Evolutionary conservation across 2,329 filamentous ascomycete genomes (phyloP), one percentile per base, ranked within the genome.

Genomic region (Xylariaceae sp.): DNA sequence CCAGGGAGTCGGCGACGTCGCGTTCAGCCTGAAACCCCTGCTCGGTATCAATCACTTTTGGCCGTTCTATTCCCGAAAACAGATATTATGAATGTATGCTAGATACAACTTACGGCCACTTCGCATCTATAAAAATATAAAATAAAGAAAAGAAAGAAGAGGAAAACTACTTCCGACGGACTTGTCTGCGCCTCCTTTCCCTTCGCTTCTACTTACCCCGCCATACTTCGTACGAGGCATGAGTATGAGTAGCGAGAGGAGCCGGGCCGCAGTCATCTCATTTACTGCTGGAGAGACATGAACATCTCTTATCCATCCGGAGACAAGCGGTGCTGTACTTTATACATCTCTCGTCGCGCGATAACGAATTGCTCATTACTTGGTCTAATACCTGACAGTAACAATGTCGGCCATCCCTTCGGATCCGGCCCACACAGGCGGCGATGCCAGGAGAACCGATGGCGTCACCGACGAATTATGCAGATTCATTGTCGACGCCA

Each of bases 401-500:
- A 34, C 13, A 34, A 34, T 12, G 10, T 26, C 26, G 26, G 26
- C 8, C 26, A 26, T 5, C 26, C n/a, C n/a, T n/a, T n/a, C 4
- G 26, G 26, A 26, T 26, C 4, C 4, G 32, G 10, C 7, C 32
- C 3, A 34, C 13, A 34, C 7, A 9, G 32, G 32, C 41, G 4
- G 6, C n/a, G 21, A 22, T 5, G n/a, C 26, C 15, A 41, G 39
- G 22, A 41, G 36, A 37, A 48, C 39, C 12, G 47, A 55, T 21
- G 49, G 49, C 30, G 43, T 56, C 22, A 61, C 61, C 26, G 51
- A 57, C 2, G 47, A 51, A 5, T 52, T 62, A 6, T 60, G 58
- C 49, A 43, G 47, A 15, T 63, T 65, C 45, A 56, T 65, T 9
- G 54, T 58, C 26, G 51, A 61, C 6, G 49, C 56, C 15, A 57